A percentile compares a stretch with the other conserved stretches of the same genome.
phyloP scores from a whole-genome alignment of 2,329 filamentous ascomycete genomes.

The Lasiodiplodia citricola region DNA sequence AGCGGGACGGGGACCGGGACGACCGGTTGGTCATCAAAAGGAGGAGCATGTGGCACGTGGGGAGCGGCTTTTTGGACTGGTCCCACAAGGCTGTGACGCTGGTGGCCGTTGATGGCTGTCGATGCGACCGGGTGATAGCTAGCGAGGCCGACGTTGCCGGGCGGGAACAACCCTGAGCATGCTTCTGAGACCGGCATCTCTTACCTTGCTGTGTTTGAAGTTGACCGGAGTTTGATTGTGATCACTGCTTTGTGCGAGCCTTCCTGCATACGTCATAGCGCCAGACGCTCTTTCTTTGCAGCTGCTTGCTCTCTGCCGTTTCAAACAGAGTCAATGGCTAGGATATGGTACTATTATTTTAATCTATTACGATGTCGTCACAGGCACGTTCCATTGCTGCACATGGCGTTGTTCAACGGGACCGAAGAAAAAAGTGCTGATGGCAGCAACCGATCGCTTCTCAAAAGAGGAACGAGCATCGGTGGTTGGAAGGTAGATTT shows the following conservation, averaged over 20 bases:
- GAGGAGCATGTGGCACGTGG: neutral
- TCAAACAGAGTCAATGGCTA: neutral
- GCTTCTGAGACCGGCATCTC: conserved; percentile 17
- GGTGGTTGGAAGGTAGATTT: neutral
- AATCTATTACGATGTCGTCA: too few relatives aligned
- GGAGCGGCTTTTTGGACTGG: neutral
- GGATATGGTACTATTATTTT: too few relatives aligned
- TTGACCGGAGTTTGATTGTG: conserved; percentile 8
- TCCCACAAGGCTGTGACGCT: conserved; percentile 13
- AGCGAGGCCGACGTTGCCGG: neutral
- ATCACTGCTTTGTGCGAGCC: neutral
- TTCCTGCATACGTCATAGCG: neutral
- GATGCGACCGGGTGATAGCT: neutral
- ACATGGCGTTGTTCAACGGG: neutral
- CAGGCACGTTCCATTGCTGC: neutral
- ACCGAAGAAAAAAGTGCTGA: neutral
- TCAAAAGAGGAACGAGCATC: neutral
- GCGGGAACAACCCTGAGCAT: neutral
- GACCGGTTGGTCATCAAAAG: neutral
- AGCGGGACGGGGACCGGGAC: neutral
- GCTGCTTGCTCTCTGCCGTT: neutral
- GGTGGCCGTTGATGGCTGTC: conserved; percentile 10
- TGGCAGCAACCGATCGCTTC: neutral
- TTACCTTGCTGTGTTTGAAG: conserved; percentile 21
- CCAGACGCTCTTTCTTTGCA: neutral